Base-by-base conservation (phyloP, 1,139 yeast species). In the Saccharomyces pastorianus region DNA sequence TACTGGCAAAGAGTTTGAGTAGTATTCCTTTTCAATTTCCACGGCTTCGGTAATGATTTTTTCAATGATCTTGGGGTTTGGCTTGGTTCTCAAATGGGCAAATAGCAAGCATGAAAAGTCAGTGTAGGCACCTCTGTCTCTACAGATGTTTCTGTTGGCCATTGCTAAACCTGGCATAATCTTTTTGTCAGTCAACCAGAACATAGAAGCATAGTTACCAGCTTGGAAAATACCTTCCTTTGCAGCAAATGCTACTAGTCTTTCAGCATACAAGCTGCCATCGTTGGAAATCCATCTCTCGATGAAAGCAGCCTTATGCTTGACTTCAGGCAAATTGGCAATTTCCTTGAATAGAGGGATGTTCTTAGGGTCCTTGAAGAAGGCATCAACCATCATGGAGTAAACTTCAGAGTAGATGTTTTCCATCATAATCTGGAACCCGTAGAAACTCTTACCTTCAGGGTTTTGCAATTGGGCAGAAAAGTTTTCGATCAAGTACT, bases 371-470 rank as follows among this genome's bases (percentile, higher is more conserved):
- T 93, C 98, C 77, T 90, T 90, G 73, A 93, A 87, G 74, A 91
- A 93, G 49, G 96, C 83, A 72, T 93, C 99, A 66, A 93, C 88
- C 69, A 93, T 81, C 64, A 93, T 78, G 13, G 98, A 91, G 77
- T 95, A 93, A 50, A 97, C 93, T 77, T 93, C 99, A 34, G 96
- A 85, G 76, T 93, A 99, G 68, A 93, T 93, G 79, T 93, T 95
- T 76, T 95, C 99, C 95, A 95, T 93, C 98, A 91, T 91, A 73
- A 93, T 93, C 77, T 93, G 98, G 85, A 93, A 93, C 53, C 99
- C 99, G 72, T 93, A 93, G 79, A 93, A 93, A 74, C 97, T 90
- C 75, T 93, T 91, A 65, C 98, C 99, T 78, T 93, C 99, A 56
- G 99, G 95, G 62, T 87, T 78, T 76, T 91, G 98, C 58, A 93